These are phyloP conservation scores for Schwanniomyces etchellsii DNA, from an alignment of 1,139 yeast genomes.

Conservation along the genomic window DNA sequence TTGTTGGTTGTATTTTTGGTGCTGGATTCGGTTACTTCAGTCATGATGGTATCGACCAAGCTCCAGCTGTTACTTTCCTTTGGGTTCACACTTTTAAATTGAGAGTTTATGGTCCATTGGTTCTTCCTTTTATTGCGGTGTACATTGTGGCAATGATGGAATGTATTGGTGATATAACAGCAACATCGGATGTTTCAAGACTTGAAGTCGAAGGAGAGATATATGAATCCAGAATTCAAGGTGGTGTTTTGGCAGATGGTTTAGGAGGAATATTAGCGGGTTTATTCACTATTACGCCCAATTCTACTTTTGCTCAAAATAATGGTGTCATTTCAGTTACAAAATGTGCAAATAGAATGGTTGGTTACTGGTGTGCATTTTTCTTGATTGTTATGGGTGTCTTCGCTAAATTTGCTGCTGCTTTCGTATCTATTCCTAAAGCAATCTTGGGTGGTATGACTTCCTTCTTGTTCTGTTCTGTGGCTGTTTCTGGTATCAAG, in stretches of 20 bases:
- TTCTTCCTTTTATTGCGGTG: conserved; percentile 77
- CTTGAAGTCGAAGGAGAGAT: conserved; percentile 73
- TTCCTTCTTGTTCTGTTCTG: conserved; percentile 79
- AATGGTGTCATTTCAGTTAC: conserved; percentile 91
- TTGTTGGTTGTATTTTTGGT: conserved; percentile 86
- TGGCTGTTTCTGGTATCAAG: conserved; percentile 82
- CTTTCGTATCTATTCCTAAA: conserved; percentile 77
- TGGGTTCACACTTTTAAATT: conserved; percentile 85
- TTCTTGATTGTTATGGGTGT: conserved; percentile 81
- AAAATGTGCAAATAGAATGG: conserved; percentile 80
- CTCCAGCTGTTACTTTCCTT: conserved; percentile 77
- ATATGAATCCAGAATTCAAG: conserved; percentile 84
- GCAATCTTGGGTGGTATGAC: conserved; percentile 93
- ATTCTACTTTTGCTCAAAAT: conserved; percentile 94
- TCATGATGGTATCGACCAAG: conserved; percentile 45
- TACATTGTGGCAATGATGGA: conserved; percentile 82
- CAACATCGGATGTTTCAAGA: conserved; percentile 86
- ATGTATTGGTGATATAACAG: conserved; percentile 89
- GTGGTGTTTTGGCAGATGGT: conserved; percentile 85
- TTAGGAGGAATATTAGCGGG: conserved; percentile 69
- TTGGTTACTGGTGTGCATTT: conserved; percentile 87
- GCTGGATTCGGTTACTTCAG: conserved; percentile 85
- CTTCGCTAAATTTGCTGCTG: conserved; percentile 85
- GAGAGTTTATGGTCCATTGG: conserved; percentile 73
- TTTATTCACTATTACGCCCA: conserved; percentile 73